These are phyloP conservation scores for Rhododendron molle DNA, from an alignment of 148 eudicot genomes.

Conservation along the genomic window DNA sequence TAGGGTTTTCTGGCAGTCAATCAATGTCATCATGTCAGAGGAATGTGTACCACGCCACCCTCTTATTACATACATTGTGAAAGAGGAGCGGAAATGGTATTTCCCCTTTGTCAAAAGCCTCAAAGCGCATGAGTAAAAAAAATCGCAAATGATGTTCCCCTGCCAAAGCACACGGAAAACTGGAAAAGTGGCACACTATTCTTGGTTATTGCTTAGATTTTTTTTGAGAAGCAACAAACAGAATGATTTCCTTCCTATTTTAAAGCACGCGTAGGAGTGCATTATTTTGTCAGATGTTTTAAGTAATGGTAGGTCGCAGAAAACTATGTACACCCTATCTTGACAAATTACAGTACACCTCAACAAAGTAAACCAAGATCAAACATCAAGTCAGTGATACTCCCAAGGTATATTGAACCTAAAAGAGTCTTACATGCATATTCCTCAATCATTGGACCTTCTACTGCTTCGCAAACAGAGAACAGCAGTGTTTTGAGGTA, in stretches of 20 bases:
- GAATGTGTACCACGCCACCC: not conserved
- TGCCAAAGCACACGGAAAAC: not conserved
- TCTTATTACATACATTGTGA: not conserved
- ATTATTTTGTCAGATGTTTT: not conserved
- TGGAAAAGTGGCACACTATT: not conserved
- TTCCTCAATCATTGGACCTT: slow-evolving; percentile 89
- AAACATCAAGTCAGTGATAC: not conserved
- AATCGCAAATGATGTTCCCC: not conserved
- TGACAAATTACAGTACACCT: not conserved
- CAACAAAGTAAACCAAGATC: not conserved
- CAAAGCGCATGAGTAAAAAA: not conserved
- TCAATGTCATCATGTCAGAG: not conserved
- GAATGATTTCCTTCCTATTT: not conserved
- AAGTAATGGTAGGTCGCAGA: not conserved
- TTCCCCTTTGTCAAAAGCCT: not conserved
- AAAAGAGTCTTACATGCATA: slow-evolving; percentile 57
- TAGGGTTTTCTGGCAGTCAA: not conserved
- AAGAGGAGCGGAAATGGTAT: not conserved
- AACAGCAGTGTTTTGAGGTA: slow-evolving; percentile 74
- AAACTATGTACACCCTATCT: not conserved
- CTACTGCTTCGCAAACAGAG: slow-evolving; percentile 70
- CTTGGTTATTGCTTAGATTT: not conserved
- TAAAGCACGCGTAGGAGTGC: not conserved
- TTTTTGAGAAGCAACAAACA: not conserved
- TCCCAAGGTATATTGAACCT: not conserved